These are phyloP conservation scores for Oehlia diaphana DNA, from an alignment of 192 early-diverging fungal species.

Conservation along the genomic window DNA sequence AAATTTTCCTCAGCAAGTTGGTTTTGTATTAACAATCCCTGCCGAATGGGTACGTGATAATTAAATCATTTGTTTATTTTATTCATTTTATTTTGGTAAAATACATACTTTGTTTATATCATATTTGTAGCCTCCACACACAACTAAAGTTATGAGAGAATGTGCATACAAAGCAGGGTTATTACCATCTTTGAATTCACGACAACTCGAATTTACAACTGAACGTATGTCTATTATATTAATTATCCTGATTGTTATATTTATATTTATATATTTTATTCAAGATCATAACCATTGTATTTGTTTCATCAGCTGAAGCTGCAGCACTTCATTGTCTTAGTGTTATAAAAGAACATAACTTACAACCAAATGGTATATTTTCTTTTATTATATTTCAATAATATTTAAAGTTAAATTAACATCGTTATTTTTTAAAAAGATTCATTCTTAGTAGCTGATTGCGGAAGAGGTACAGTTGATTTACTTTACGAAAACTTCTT, in stretches of 20 bases:
- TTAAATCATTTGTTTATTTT: too few species aligned
- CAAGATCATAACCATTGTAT: too few species aligned
- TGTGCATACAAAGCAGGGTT: slow-evolving; percentile 8
- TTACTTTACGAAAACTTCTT: slow-evolving; percentile 33
- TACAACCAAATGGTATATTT: background rate
- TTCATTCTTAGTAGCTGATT: slow-evolving; percentile 46
- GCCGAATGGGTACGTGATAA: slow-evolving; percentile 4
- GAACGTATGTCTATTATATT: background rate
- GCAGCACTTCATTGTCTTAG: background rate
- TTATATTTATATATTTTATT: too few species aligned
- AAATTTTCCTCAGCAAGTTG: slow-evolving; percentile 12
- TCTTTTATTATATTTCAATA: background rate
- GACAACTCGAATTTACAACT: slow-evolving; percentile 1
- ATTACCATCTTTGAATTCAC: background rate
- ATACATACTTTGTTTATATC: too few species aligned
- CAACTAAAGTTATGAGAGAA: slow-evolving; percentile 7
- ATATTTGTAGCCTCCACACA: background rate
- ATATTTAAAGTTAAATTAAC: background rate
- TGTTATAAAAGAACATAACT: background rate
- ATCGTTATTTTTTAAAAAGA: background rate
- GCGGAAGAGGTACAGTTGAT: slow-evolving; percentile 50
- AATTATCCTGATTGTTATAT: too few species aligned
- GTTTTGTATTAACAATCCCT: slow-evolving; percentile 7
- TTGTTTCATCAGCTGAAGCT: background rate
- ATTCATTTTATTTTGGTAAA: too few species aligned